Percentiles rank a stretch among this genome's conserved stretches.
Conservation (phyloP, 148 eudicot species). For the Diospyros kaki region DNA sequence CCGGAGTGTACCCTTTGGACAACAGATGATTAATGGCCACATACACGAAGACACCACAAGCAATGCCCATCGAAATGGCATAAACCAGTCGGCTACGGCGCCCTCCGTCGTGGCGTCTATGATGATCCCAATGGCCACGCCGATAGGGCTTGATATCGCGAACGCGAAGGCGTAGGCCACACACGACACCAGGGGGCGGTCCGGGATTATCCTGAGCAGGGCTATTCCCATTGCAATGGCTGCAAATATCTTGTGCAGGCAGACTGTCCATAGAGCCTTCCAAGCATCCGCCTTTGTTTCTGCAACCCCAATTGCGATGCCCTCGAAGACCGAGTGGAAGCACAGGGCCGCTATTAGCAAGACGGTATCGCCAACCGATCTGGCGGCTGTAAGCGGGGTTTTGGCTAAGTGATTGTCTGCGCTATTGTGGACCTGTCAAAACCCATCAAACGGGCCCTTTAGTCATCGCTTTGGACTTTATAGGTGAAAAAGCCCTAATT, state of each 20-base stretch:
- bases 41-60: constrained; percentile 61
- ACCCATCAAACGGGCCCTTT: not conserved
- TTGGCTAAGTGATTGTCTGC: constrained; percentile 14
- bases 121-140: constrained; percentile 57
- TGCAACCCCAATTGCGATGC: constrained; percentile 63
- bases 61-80: constrained; percentile 63
- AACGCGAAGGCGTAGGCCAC: constrained; percentile 55
- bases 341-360: constrained; percentile 55
- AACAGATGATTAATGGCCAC: constrained; percentile 60
- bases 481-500: no score
- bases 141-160: constrained; percentile 61
- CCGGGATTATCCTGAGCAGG: constrained; percentile 53
- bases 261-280: constrained; percentile 66
- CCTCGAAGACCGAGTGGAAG: constrained; percentile 68
- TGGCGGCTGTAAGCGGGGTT: constrained; percentile 33
- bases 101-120: constrained; percentile 57
- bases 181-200: constrained; percentile 54
- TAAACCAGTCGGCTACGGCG: constrained; percentile 53
- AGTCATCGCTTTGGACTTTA: no score
- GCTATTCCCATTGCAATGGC: constrained; percentile 71
- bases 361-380: constrained; percentile 53
- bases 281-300: constrained; percentile 53
- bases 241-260: constrained; percentile 61
- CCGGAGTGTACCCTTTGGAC: constrained; percentile 44
- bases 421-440: constrained; percentile 14